phyloP scores from a whole-genome alignment of 2,329 filamentous ascomycete genomes.

The Macrophomina tecta region DNA sequence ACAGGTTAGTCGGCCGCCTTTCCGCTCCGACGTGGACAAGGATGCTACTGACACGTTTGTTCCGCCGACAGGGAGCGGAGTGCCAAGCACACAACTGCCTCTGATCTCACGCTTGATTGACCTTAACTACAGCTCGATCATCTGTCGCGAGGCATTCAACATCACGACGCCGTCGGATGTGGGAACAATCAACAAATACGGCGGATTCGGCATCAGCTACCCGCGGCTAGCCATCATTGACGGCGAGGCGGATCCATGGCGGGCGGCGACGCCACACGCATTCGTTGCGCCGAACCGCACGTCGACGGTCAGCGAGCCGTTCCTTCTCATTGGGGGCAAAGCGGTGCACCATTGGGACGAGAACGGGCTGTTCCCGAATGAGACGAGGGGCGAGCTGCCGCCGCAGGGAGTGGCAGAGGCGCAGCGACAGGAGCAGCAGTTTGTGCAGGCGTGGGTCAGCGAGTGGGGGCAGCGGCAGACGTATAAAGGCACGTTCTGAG shows the following conservation, averaged over 20 bases:
- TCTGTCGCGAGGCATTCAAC: conserved; percentile 74
- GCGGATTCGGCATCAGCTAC: conserved; percentile 74
- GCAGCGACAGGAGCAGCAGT: conserved; percentile 64
- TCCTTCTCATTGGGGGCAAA: conserved; percentile 69
- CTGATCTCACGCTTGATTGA: conserved; percentile 74
- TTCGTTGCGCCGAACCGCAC: conserved; percentile 62
- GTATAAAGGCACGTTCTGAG: conserved; percentile 9
- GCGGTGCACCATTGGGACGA: conserved; percentile 85
- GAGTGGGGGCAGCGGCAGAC: conserved; percentile 56
- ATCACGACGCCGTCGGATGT: conserved; percentile 68
- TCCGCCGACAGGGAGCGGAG: conserved; percentile 62
- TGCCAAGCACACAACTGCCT: conserved; percentile 68
- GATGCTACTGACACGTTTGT: background rate
- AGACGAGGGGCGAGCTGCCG: conserved; percentile 65
- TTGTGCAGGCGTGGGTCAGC: conserved; percentile 71
- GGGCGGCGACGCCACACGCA: conserved; percentile 73
- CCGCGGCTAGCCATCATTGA: conserved; percentile 78
- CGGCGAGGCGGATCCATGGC: conserved; percentile 81
- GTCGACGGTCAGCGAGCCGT: conserved; percentile 70
- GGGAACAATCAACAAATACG: conserved; percentile 75
- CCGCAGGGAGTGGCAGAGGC: conserved; percentile 64
- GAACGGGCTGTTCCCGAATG: conserved; percentile 68
- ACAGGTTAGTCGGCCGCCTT: conserved; percentile 48
- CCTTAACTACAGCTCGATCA: conserved; percentile 64
- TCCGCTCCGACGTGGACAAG: background rate